Evolutionary conservation across 2,329 filamentous ascomycete genomes (phyloP).

Genomic region (Aureobasidium musti): DNA sequence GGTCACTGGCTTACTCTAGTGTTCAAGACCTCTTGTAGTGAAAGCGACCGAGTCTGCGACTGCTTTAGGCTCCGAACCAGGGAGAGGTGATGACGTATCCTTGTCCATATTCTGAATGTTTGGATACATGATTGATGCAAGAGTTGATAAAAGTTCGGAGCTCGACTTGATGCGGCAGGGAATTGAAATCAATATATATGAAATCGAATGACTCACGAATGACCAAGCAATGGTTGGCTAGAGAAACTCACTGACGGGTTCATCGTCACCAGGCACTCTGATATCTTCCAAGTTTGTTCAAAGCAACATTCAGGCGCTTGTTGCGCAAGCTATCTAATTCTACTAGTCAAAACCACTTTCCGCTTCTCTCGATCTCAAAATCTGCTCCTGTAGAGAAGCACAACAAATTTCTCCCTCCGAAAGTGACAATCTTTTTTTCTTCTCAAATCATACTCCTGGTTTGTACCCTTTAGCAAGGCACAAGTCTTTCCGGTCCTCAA

Average conservation of each 20-base stretch:
- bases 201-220: no score
- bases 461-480: not conserved
- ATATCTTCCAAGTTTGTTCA: not conserved
- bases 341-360: not conserved
- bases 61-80: no score
- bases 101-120: no score
- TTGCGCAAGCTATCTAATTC: not conserved
- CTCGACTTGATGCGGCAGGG: no score
- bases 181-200: no score
- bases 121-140: no score
- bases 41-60: no score
- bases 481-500: not conserved
- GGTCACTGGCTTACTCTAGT: no score
- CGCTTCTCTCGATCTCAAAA: not conserved
- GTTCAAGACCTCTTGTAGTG: no score
- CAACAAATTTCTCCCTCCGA: not conserved
- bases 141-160: no score
- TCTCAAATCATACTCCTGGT: fast-evolving
- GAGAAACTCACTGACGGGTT: not conserved
- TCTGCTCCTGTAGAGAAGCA: not conserved
- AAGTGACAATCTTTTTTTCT: not conserved
- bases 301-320: not conserved
- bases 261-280: not conserved
- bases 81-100: no score
- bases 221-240: no score